Evolutionary conservation across 495 filamentous ascomycete species (phyloP).

Genomic region (Penicillium mononematosum): DNA sequence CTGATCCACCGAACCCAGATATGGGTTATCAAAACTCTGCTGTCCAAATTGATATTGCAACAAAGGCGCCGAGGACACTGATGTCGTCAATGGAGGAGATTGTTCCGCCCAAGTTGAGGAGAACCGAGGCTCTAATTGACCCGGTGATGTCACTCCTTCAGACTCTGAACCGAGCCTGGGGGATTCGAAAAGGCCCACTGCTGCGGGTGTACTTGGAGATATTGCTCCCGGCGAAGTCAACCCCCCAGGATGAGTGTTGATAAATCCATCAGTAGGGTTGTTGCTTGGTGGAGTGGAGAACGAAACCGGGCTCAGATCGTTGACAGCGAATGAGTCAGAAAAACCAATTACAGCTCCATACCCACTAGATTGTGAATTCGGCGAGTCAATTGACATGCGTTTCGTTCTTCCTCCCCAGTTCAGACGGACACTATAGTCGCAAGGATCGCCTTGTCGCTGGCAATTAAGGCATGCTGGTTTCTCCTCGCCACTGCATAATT

Average conservation of each 20-base stretch:
- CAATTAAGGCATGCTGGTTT: constrained; percentile 78
- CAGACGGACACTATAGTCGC: constrained; percentile 82
- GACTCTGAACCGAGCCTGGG: constrained; percentile 26
- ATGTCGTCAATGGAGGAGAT: constrained; percentile 18
- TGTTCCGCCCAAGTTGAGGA: constrained; percentile 29
- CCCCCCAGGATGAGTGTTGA: constrained; percentile 14
- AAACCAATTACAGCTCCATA: constrained; percentile 28
- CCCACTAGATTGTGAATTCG: constrained; percentile 35
- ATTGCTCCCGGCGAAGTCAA: constrained; percentile 18
- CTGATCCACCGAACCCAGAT: constrained; percentile 30
- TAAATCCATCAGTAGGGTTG: constrained; percentile 18
- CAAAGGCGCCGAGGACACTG: constrained; percentile 17
- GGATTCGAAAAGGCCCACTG: constrained; percentile 27
- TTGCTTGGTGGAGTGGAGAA: constrained; percentile 17
- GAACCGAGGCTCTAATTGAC: constrained; percentile 20
- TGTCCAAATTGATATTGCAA: constrained; percentile 25
- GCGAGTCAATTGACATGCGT: constrained; percentile 40
- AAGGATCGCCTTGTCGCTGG: constrained; percentile 69
- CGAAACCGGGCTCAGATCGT: constrained; percentile 11
- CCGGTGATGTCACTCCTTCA: constrained; percentile 24
- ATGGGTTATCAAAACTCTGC: constrained; percentile 20
- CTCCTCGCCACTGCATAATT: constrained; percentile 60
- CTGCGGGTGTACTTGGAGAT: constrained; percentile 20
- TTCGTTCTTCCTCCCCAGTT: constrained; percentile 76
- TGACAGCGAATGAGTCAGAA: constrained; percentile 15